phyloP scores from a whole-genome alignment of 495 filamentous ascomycete genomes.

The Neurospora hispaniola region DNA sequence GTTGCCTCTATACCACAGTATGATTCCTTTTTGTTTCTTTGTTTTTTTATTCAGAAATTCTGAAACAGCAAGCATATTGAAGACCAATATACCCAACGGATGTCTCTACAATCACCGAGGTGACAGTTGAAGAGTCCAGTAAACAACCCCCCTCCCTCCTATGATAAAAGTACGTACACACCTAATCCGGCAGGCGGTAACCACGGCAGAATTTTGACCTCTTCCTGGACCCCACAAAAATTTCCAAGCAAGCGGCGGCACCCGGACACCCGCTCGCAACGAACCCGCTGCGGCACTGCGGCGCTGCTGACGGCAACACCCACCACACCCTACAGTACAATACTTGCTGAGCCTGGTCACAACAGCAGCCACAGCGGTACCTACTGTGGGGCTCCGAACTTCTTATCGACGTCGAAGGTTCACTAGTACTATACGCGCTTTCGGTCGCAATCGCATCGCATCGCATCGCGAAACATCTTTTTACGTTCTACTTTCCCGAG shows the following conservation, averaged over 20 bases:
- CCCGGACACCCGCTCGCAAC: background rate
- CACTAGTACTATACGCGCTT: background rate
- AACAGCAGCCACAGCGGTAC: background rate
- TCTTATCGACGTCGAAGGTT: background rate
- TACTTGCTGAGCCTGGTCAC: background rate
- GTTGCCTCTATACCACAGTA: background rate
- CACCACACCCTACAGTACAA: background rate
- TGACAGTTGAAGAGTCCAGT: background rate
- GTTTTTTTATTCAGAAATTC: too few species aligned
- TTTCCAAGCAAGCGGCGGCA: background rate
- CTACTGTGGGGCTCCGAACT: background rate
- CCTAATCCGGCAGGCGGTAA: background rate
- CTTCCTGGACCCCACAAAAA: background rate
- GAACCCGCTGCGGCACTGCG: background rate
- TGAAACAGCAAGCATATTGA: too few species aligned
- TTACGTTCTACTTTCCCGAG: background rate
- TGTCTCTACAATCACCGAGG: background rate
- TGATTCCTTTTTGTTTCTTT: too few species aligned
- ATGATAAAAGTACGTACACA: too few species aligned
- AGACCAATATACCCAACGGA: background rate
- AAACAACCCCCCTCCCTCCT: background rate
- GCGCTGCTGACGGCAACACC: background rate
- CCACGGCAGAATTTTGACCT: background rate
- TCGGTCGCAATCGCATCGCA: background rate
- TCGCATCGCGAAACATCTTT: background rate